Percentiles rank a stretch among this genome's conserved stretches.
phyloP scores from a whole-genome alignment of 441 rosid species.

The Biscutella laevigata region DNA sequence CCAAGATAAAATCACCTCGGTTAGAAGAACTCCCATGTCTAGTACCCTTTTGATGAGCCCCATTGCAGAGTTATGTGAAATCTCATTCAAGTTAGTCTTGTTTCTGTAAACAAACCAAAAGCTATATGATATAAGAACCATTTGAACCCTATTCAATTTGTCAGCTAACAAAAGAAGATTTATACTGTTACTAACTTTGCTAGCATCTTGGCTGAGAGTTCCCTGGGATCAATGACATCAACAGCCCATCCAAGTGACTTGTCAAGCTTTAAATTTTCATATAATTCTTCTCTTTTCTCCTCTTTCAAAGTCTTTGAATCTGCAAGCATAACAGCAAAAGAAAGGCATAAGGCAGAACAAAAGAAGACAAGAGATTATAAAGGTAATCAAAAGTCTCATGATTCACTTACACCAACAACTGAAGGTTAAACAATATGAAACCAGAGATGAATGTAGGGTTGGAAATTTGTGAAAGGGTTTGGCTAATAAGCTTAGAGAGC shows the following conservation, averaged over 20 bases:
- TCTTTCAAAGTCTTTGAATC: slow-evolving; percentile 91
- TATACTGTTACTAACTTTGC: slow-evolving; percentile 41
- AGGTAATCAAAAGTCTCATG: background rate
- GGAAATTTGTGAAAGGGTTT: no score
- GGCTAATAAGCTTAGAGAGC: no score
- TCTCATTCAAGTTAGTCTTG: slow-evolving; percentile 77
- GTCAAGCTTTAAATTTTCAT: slow-evolving; percentile 58
- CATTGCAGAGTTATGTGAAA: slow-evolving; percentile 85
- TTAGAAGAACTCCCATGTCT: slow-evolving; percentile 65
- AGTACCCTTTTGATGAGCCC: slow-evolving; percentile 63
- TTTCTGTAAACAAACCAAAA: slow-evolving; percentile 37
- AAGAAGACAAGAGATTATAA: background rate
- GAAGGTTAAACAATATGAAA: background rate
- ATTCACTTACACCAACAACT: slow-evolving; percentile 9
- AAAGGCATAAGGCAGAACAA: background rate
- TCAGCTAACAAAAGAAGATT: background rate
- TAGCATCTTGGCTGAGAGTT: slow-evolving; percentile 88
- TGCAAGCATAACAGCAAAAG: slow-evolving; percentile 13
- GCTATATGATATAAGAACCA: slow-evolving; percentile 11
- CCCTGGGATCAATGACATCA: slow-evolving; percentile 86
- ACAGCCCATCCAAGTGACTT: slow-evolving; percentile 88
- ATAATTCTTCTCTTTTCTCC: slow-evolving; percentile 80
- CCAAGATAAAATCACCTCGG: slow-evolving; percentile 47
- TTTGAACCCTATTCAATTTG: background rate
- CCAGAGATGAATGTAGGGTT: background rate